These are phyloP conservation scores for Coprinopsis cinerea DNA, from an alignment of 768 basidiomycete species.

Conservation along the genomic window DNA sequence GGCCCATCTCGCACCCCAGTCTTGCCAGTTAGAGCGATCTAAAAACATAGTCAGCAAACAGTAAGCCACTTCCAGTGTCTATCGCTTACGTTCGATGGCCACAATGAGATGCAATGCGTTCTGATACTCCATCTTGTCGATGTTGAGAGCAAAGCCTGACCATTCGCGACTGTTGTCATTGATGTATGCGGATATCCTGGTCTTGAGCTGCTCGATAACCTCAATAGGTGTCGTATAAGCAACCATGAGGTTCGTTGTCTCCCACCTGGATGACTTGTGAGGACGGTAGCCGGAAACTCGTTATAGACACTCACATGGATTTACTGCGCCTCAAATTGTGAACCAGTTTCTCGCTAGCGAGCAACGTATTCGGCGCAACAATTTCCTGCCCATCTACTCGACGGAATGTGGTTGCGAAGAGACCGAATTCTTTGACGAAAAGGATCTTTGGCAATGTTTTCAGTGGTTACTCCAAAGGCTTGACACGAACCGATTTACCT, in stretches of 20 bases:
- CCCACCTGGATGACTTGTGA: constrained; percentile 39
- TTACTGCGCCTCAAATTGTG: constrained; percentile 73
- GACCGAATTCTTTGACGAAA: constrained; percentile 70
- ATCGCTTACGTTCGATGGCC: constrained; percentile 62
- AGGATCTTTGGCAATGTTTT: constrained; percentile 25
- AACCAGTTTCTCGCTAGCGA: constrained; percentile 66
- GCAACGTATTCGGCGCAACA: constrained; percentile 69
- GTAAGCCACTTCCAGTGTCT: neutral
- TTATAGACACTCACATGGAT: constrained; percentile 49
- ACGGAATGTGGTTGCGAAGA: constrained; percentile 74
- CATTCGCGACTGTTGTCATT: constrained; percentile 65
- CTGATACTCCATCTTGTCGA: constrained; percentile 77
- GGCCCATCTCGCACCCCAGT: constrained; percentile 78
- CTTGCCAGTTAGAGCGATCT: constrained; percentile 83
- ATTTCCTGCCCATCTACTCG: constrained; percentile 80
- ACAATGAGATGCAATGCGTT: constrained; percentile 64
- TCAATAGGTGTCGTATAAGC: constrained; percentile 69
- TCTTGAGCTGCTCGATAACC: constrained; percentile 57
- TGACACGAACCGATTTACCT: constrained; percentile 28
- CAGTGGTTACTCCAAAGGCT: no score
- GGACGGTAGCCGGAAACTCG: neutral
- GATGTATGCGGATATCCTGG: constrained; percentile 56
- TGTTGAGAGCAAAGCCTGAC: constrained; percentile 57
- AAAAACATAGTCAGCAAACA: constrained; percentile 8
- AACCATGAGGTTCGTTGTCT: constrained; percentile 60